These are phyloP conservation scores for Leptomonas pyrrhocoris DNA, from an alignment of 208 protist species.

Conservation along the genomic window DNA sequence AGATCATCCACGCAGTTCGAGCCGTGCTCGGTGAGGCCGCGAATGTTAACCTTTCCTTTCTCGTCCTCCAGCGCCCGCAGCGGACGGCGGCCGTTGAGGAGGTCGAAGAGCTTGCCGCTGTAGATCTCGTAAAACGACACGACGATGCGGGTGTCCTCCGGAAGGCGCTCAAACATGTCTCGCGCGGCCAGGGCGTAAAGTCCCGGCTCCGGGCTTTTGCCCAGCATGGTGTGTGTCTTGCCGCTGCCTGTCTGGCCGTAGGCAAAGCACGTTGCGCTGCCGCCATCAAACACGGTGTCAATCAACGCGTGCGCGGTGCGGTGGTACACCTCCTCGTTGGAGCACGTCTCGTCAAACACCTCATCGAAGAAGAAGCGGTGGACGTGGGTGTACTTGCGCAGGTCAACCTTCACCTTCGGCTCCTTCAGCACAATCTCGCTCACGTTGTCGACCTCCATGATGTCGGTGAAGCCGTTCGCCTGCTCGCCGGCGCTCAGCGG, in stretches of 20 bases:
- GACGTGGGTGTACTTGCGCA: conserved; percentile 95
- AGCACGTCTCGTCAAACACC: conserved; percentile 90
- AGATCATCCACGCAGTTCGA: conserved; percentile 55
- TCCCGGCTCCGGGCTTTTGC: conserved; percentile 61
- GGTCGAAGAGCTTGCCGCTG: conserved; percentile 74
- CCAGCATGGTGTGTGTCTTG: conserved; percentile 93
- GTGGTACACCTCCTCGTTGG: conserved; percentile 90
- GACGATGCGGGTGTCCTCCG: conserved; percentile 36
- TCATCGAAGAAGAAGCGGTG: conserved; percentile 97
- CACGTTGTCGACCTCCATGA: conserved; percentile 75
- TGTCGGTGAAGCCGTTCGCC: conserved; percentile 68
- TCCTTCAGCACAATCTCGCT: conserved; percentile 79
- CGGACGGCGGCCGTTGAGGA: conserved; percentile 73
- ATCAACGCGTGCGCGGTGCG: conserved; percentile 74
- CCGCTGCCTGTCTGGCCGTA: conserved; percentile 93
- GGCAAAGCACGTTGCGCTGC: conserved; percentile 81
- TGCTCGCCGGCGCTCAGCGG: conserved; percentile 77
- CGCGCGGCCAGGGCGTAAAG: conserved; percentile 69
- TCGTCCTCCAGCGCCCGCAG: conserved; percentile 72
- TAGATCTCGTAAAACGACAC: conserved; percentile 90
- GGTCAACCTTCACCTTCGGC: conserved; percentile 94
- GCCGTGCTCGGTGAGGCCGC: conserved; percentile 62
- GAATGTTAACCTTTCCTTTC: conserved; percentile 66
- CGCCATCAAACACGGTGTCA: conserved; percentile 74
- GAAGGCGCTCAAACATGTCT: conserved; percentile 74